Evolutionary conservation across 108 stramenopile genomes (phyloP).

Genomic region (Schizochytrium sp.): DNA sequence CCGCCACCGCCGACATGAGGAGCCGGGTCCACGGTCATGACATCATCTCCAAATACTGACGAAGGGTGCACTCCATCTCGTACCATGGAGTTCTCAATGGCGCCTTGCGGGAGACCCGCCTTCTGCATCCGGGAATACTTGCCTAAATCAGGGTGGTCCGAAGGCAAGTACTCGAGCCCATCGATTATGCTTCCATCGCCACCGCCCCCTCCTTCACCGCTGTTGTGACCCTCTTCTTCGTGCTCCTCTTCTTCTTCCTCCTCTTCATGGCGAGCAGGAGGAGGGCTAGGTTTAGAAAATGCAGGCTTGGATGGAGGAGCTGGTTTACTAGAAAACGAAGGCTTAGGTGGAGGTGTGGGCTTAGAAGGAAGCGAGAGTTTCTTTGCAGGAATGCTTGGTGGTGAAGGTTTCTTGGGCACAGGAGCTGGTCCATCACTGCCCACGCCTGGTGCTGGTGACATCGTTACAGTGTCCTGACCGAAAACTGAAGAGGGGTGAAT

Average conservation of each 20-base stretch:
- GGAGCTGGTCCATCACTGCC: not conserved
- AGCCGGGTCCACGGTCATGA: not conserved
- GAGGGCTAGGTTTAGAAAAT: not conserved
- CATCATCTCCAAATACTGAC: constrained; percentile 13
- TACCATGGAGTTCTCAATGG: constrained; percentile 40
- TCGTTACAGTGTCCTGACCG: constrained; percentile 56
- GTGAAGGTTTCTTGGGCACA: not conserved
- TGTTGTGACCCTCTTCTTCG: constrained; percentile 4
- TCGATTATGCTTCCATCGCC: not conserved
- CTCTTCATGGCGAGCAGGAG: not conserved
- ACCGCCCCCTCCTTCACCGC: constrained; percentile 1
- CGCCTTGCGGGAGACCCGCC: constrained; percentile 48
- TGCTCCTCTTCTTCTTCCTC: not conserved
- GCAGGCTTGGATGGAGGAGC: not conserved
- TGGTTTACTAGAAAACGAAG: not conserved
- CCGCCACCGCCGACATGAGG: not conserved
- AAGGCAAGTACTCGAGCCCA: constrained; percentile 8
- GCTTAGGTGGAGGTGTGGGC: not conserved
- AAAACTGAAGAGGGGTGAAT: constrained; percentile 42
- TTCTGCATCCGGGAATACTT: constrained; percentile 36
- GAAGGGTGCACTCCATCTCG: constrained; percentile 56
- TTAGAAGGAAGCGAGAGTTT: not conserved
- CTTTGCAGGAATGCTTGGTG: not conserved
- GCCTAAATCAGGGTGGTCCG: constrained; percentile 39
- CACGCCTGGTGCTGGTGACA: constrained; percentile 24